A percentile compares a stretch with the other conserved stretches of the same genome.
These are phyloP conservation scores for Edaphochlamys debaryana DNA, from an alignment of 139 green algal genomes.

Conservation along the genomic window DNA sequence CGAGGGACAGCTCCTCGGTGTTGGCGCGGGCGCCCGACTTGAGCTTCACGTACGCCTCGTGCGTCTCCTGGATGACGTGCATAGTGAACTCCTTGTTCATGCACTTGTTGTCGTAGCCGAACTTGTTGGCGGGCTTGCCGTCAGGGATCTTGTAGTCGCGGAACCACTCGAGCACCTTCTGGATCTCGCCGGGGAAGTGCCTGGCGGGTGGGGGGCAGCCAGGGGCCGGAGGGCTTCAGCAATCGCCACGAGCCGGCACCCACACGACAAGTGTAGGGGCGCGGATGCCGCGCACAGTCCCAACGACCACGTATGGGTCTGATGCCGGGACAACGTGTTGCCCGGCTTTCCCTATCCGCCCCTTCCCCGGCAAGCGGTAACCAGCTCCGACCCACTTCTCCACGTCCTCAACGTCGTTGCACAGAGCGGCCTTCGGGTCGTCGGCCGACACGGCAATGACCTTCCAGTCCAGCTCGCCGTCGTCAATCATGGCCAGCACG, in stretches of 20 bases:
- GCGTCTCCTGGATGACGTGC: constrained; percentile 75
- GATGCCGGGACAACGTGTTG: too few relatives aligned
- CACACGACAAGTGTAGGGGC: too few relatives aligned
- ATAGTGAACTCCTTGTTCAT: constrained; percentile 87
- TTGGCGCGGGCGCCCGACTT: constrained; percentile 72
- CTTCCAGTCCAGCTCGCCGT: constrained; percentile 99
- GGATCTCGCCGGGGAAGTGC: constrained; percentile 93
- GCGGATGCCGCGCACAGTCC: too few relatives aligned
- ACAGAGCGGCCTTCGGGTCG: constrained; percentile 90
- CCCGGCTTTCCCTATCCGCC: too few relatives aligned
- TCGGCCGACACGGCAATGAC: constrained; percentile 91
- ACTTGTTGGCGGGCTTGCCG: constrained; percentile 96
- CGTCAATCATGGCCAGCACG: constrained; percentile 98
- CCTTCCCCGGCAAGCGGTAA: neutral
- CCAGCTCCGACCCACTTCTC: constrained; percentile 78
- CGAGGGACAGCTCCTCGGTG: constrained; percentile 70
- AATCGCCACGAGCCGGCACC: too few relatives aligned
- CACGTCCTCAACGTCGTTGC: constrained; percentile 97
- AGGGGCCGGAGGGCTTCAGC: too few relatives aligned
- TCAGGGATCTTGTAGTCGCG: constrained; percentile 99
- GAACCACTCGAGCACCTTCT: constrained; percentile 97
- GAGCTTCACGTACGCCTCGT: constrained; percentile 68
- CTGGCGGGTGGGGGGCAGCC: constrained; percentile 54
- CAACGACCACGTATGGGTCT: too few relatives aligned
- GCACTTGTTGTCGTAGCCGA: constrained; percentile 93